Conservation (phyloP, 1,284 basidiomycete species). For the Ceratobasidium sp. region DNA sequence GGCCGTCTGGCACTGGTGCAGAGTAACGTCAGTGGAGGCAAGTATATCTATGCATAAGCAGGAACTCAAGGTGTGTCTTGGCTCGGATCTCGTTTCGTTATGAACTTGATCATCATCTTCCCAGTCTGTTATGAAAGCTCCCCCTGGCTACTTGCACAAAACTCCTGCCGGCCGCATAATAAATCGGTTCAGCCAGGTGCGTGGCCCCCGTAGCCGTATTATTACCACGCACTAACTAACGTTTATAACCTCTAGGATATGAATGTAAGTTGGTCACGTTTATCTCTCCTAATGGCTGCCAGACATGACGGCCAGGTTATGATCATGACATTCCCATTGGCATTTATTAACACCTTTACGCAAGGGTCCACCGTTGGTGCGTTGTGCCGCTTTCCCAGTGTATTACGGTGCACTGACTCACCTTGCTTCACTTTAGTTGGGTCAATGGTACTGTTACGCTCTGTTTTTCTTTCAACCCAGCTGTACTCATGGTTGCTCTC, state of each 20-base stretch:
- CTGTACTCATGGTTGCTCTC: neutral
- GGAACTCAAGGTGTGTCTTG: conserved; percentile 10
- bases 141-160: conserved; percentile 50
- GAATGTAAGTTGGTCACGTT: conserved; percentile 1
- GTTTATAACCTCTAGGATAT: conserved; percentile 6
- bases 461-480: neutral
- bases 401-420: neutral
- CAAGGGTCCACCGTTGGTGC: conserved; percentile 44
- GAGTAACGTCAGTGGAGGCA: conserved; percentile 3
- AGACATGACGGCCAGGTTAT: conserved; percentile 38
- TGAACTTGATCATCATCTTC: conserved; percentile 46
- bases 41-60: conserved; percentile 18
- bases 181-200: conserved; percentile 46
- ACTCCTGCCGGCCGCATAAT: conserved; percentile 45
- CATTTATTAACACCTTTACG: conserved; percentile 47
- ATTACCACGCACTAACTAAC: neutral
- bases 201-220: neutral
- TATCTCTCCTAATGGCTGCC: neutral
- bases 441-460: conserved; percentile 8
- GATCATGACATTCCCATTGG: conserved; percentile 50
- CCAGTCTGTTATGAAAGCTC: conserved; percentile 41
- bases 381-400: conserved; percentile 48
- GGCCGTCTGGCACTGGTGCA: conserved; percentile 48
- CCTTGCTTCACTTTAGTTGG: neutral
- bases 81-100: neutral